A percentile compares a stretch with the other conserved stretches of the same genome.
Conservation (phyloP, 2,329 filamentous ascomycete genomes). For the Chaetothyriales sp. region DNA sequence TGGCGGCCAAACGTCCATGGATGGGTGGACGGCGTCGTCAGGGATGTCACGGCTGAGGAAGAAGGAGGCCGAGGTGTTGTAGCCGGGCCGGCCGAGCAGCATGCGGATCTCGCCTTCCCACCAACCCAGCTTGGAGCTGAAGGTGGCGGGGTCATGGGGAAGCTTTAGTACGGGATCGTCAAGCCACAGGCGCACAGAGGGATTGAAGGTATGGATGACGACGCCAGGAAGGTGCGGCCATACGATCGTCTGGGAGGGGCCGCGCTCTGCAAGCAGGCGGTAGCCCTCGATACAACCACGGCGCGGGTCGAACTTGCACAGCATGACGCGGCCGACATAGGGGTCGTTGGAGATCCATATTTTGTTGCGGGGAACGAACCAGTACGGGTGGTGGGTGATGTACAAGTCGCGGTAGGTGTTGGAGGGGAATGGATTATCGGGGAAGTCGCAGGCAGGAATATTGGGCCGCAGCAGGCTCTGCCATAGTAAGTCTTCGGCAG, state of each 20-base stretch:
- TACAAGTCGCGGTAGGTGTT: slow-evolving; percentile 57
- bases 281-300: slow-evolving; percentile 68
- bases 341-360: slow-evolving; percentile 73
- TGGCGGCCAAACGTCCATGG: slow-evolving; percentile 58
- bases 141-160: slow-evolving; percentile 17
- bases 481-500: slow-evolving; percentile 57
- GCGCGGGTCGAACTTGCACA: slow-evolving; percentile 60
- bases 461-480: slow-evolving; percentile 52
- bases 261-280: slow-evolving; percentile 52
- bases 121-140: slow-evolving; percentile 14
- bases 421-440: slow-evolving; percentile 41
- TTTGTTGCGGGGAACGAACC: slow-evolving; percentile 68
- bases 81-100: slow-evolving; percentile 12
- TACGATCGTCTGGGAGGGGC: slow-evolving; percentile 37
- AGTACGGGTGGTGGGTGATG: slow-evolving; percentile 57
- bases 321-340: slow-evolving; percentile 57
- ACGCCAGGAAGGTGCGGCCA: slow-evolving; percentile 54
- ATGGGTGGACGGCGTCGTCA: slow-evolving; percentile 24
- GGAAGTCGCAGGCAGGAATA: slow-evolving; percentile 38
- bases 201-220: slow-evolving; percentile 58
- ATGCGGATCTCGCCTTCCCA: slow-evolving; percentile 34
- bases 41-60: slow-evolving; percentile 44
- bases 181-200: slow-evolving; percentile 53
- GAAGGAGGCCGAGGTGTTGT: slow-evolving; percentile 35
- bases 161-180: slow-evolving; percentile 57